phyloP scores from a whole-genome alignment of 2,329 filamentous ascomycete genomes.

The Allantophomopsis lycopodina region DNA sequence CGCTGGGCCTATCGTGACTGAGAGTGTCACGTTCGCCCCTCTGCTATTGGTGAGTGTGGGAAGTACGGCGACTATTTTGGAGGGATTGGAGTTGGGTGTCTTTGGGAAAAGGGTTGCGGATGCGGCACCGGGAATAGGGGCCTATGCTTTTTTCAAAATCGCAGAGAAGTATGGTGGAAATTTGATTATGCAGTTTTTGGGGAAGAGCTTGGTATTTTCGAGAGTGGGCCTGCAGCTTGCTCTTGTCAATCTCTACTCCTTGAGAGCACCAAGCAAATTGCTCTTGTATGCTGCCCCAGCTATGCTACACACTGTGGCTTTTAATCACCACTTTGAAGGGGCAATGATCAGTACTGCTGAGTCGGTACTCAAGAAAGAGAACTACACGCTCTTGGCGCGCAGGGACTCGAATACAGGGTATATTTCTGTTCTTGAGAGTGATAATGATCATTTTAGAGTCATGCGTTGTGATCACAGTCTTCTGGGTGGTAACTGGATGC shows the following conservation, averaged over 20 bases:
- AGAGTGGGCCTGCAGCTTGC: slow-evolving; percentile 60
- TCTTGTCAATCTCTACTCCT: slow-evolving; percentile 48
- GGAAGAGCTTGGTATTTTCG: slow-evolving; percentile 49
- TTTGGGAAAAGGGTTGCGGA: slow-evolving; percentile 40
- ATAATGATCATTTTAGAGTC: slow-evolving; percentile 56
- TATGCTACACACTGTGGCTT: slow-evolving; percentile 52
- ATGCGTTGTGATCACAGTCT: slow-evolving; percentile 92
- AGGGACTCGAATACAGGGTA: slow-evolving; percentile 85
- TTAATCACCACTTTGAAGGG: slow-evolving; percentile 62
- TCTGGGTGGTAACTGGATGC: slow-evolving; percentile 81
- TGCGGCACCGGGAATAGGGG: slow-evolving; percentile 48
- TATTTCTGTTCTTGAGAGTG: slow-evolving; percentile 74
- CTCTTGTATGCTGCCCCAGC: slow-evolving; percentile 57
- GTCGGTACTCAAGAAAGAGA: slow-evolving; percentile 43
- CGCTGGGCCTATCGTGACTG: slow-evolving; percentile 64
- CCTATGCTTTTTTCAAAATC: slow-evolving; percentile 49
- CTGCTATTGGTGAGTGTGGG: slow-evolving; percentile 50
- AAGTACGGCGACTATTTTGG: slow-evolving; percentile 49
- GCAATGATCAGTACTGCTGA: slow-evolving; percentile 48
- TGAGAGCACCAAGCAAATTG: slow-evolving; percentile 55
- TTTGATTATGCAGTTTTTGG: slow-evolving; percentile 36
- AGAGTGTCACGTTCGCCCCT: slow-evolving; percentile 59
- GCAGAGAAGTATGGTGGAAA: slow-evolving; percentile 19
- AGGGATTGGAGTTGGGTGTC: slow-evolving; percentile 40
- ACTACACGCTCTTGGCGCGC: slow-evolving; percentile 68